Percentiles rank a stretch among this genome's conserved stretches.
Conservation (phyloP, 1,284 basidiomycete species). For the Retiboletus fuscus region DNA sequence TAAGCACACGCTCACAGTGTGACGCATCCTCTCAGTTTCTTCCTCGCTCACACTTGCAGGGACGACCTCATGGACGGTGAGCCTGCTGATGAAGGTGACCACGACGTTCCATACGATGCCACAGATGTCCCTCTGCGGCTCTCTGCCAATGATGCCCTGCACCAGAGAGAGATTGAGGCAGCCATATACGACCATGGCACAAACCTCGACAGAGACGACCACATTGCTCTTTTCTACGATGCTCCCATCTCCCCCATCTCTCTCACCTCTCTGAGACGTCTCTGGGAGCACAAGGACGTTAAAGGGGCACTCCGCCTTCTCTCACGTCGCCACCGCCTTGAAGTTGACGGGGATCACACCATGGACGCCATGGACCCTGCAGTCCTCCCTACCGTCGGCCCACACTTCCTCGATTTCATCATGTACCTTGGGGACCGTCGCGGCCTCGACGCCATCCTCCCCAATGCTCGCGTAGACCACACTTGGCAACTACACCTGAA, state of each 20-base stretch:
- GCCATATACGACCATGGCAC: constrained; percentile 5
- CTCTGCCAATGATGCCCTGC: not conserved
- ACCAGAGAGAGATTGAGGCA: not conserved
- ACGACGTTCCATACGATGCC: constrained; percentile 8
- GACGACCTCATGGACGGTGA: too few relatives aligned
- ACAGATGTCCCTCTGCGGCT: not conserved
- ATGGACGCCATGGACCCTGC: not conserved
- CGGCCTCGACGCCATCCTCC: constrained; percentile 7
- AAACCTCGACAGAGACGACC: not conserved
- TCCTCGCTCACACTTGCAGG: too few relatives aligned
- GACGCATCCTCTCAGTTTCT: too few relatives aligned
- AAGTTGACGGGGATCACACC: not conserved
- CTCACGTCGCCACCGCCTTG: not conserved
- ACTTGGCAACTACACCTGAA: not conserved
- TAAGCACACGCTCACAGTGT: too few relatives aligned
- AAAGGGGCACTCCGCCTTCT: not conserved
- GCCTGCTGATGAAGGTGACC: constrained; percentile 11
- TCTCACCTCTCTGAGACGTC: not conserved
- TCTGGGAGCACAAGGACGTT: not conserved
- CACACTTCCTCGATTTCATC: constrained; percentile 17
- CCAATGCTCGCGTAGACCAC: not conserved
- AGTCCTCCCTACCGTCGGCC: not conserved
- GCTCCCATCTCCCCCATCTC: not conserved
- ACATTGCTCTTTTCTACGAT: constrained; percentile 2
- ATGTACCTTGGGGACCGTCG: constrained; percentile 8